Percentiles rank a stretch among this genome's conserved stretches.
Evolutionary conservation across 257 asterid genomes (phyloP).

Genomic region (Solanum chilense): DNA sequence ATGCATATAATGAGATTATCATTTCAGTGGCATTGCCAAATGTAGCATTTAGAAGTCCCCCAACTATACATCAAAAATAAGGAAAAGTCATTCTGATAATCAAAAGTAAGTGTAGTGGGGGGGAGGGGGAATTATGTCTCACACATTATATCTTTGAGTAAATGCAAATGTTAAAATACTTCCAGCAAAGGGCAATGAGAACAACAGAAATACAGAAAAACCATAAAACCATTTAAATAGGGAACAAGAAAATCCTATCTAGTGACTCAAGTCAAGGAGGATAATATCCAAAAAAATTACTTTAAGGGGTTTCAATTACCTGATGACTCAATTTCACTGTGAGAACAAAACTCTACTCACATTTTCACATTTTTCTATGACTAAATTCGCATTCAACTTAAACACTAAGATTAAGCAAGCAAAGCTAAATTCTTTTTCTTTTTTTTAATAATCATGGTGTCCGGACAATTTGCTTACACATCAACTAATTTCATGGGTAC

Average conservation of each 20-base stretch:
- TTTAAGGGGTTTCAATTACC: background rate
- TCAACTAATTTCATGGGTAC: background rate
- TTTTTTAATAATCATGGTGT: background rate
- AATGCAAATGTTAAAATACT: background rate
- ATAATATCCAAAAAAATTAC: background rate
- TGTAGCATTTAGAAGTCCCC: conserved; percentile 93
- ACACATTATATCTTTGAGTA: background rate
- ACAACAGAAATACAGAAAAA: background rate
- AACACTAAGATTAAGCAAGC: background rate
- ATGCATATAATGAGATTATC: conserved; percentile 85
- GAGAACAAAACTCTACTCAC: background rate
- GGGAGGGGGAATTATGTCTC: background rate
- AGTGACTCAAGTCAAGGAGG: background rate
- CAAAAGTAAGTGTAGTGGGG: background rate
- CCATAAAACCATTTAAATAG: background rate
- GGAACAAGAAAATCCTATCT: background rate
- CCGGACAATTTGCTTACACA: background rate
- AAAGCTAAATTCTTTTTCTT: background rate
- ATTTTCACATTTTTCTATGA: background rate
- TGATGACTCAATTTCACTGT: background rate
- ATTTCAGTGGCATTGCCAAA: conserved; percentile 96
- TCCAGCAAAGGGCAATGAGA: background rate
- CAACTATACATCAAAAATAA: conserved; percentile 41
- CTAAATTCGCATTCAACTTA: background rate
- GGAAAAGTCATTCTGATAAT: background rate